A percentile compares a stretch with the other conserved stretches of the same genome.
Evolutionary conservation across 2,329 filamentous ascomycete species (phyloP).

Genomic region (Tetracladium maxilliforme): DNA sequence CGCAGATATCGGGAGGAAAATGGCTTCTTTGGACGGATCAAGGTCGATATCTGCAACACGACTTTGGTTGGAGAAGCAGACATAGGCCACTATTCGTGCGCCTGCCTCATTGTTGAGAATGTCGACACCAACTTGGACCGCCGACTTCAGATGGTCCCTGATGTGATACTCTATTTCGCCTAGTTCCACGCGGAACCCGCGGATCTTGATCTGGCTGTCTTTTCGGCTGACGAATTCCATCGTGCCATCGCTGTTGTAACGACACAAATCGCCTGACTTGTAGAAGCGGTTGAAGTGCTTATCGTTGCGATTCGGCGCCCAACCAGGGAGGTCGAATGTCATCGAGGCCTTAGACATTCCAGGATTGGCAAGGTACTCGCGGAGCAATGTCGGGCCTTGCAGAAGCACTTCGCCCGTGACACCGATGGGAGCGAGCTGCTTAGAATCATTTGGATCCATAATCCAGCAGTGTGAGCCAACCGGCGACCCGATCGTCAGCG

Average conservation of each 20-base stretch:
- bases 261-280: constrained; percentile 44
- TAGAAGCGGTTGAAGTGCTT: constrained; percentile 30
- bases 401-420: constrained; percentile 16
- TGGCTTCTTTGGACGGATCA: too few relatives aligned
- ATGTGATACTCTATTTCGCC: constrained; percentile 29
- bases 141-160: constrained; percentile 18
- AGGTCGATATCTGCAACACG: too few relatives aligned
- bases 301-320: constrained; percentile 14
- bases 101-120: too few relatives aligned
- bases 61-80: too few relatives aligned
- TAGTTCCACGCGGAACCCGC: constrained; percentile 50
- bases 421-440: constrained; percentile 9
- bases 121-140: too few relatives aligned
- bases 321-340: constrained; percentile 40
- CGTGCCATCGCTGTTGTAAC: constrained; percentile 32
- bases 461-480: too few relatives aligned
- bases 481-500: too few relatives aligned
- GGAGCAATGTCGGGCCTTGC: constrained; percentile 43
- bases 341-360: constrained; percentile 43
- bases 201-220: constrained; percentile 54
- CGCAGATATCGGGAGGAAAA: too few relatives aligned
- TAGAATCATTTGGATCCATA: constrained; percentile 6
- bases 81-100: too few relatives aligned
- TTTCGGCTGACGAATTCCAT: constrained; percentile 46
- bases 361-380: constrained; percentile 43